Evolutionary conservation across 169 alveolate genomes (phyloP).

Genomic region (Plasmodium vinckei): DNA sequence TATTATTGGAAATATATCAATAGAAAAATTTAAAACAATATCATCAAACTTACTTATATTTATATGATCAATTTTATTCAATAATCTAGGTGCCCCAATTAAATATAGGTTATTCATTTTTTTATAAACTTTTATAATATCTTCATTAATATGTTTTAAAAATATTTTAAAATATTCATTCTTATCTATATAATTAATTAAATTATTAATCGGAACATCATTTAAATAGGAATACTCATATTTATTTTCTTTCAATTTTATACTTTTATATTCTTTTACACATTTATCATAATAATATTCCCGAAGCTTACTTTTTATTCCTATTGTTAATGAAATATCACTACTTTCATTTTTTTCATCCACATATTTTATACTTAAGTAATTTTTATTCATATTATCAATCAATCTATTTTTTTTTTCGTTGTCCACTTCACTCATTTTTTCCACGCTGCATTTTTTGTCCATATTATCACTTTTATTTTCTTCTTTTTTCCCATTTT

Average conservation of each 20-base stretch:
- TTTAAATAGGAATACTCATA: slow-evolving; percentile 63
- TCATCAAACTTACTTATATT: slow-evolving; percentile 56
- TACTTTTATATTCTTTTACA: slow-evolving; percentile 52
- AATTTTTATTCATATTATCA: slow-evolving; percentile 21
- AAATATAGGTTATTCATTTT: slow-evolving; percentile 45
- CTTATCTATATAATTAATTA: slow-evolving; percentile 69
- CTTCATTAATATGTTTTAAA: slow-evolving; percentile 51
- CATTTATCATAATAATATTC: slow-evolving; percentile 64
- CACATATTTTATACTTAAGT: slow-evolving; percentile 23
- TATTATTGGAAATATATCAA: slow-evolving; percentile 63
- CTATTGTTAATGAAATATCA: slow-evolving; percentile 41
- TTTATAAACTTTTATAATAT: slow-evolving; percentile 51
- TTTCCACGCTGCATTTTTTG: neutral
- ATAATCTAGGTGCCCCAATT: slow-evolving; percentile 63
- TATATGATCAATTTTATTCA: slow-evolving; percentile 54
- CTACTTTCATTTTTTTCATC: slow-evolving; percentile 69
- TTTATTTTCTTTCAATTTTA: slow-evolving; percentile 57
- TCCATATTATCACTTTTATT: neutral
- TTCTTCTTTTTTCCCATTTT: neutral
- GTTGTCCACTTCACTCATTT: neutral
- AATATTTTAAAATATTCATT: slow-evolving; percentile 41
- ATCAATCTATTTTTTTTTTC: slow-evolving; percentile 8
- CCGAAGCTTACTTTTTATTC: slow-evolving; percentile 43
- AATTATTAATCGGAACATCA: slow-evolving; percentile 63
- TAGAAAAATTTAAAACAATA: slow-evolving; percentile 29